phyloP scores from a whole-genome alignment of 495 filamentous ascomycete species.

The Sabuloglossum arenarium region DNA sequence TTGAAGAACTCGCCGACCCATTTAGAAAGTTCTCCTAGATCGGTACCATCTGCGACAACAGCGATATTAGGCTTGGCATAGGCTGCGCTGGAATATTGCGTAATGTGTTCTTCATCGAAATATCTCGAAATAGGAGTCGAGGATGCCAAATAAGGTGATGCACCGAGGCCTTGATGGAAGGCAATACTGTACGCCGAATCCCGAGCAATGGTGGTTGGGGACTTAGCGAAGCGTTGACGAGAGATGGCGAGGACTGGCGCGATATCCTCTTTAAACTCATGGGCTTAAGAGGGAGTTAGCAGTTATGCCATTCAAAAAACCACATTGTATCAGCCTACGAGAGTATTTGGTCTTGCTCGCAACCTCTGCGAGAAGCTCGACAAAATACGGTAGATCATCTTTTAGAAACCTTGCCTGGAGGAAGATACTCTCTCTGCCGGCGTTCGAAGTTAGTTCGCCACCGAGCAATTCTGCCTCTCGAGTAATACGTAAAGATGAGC shows the following conservation, averaged over 20 bases:
- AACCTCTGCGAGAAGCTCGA: conserved; percentile 86
- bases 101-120: conserved; percentile 46
- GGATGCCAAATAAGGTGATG: conserved; percentile 45
- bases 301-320: conserved; percentile 10
- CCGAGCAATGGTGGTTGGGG: conserved; percentile 50
- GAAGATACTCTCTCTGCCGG: conserved; percentile 82
- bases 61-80: conserved; percentile 82
- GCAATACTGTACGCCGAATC: conserved; percentile 74
- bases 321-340: conserved; percentile 29
- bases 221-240: conserved; percentile 43
- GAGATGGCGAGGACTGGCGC: conserved; percentile 45
- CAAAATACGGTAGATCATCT: conserved; percentile 91
- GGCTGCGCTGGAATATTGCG: conserved; percentile 48
- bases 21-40: conserved; percentile 54
- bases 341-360: conserved; percentile 67
- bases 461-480: conserved; percentile 90
- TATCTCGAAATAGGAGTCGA: conserved; percentile 54
- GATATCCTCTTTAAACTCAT: conserved; percentile 78
- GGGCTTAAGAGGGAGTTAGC: conserved; percentile 28
- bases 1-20: conserved; percentile 88
- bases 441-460: conserved; percentile 60
- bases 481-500: conserved; percentile 74
- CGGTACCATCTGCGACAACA: conserved; percentile 72
- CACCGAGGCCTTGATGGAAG: conserved; percentile 86
- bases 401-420: conserved; percentile 84